A percentile compares a stretch with the other conserved stretches of the same genome.
Conservation (phyloP, 805 yeast species). For the Dipodascus geniculatus region DNA sequence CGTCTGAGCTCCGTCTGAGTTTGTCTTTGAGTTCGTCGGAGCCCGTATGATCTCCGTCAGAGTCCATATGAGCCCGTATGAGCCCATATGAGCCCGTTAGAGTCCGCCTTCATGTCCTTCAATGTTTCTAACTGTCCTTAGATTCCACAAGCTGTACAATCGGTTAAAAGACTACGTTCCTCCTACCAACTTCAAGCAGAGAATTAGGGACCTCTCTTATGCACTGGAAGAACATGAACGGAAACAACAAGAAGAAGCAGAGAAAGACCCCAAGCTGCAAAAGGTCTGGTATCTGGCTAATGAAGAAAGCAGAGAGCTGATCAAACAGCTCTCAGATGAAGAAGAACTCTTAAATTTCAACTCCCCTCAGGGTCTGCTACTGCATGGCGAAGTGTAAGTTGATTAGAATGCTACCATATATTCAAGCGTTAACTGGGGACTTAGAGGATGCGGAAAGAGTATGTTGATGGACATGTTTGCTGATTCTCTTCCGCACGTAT, state of each 20-base stretch:
- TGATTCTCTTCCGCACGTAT: slow-evolving; percentile 44
- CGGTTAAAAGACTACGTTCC: slow-evolving; percentile 51
- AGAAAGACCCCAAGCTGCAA: slow-evolving; percentile 2
- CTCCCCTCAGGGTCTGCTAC: slow-evolving; percentile 60
- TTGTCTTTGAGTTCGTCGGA: too few species aligned
- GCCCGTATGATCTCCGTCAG: too few species aligned
- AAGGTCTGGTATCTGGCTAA: slow-evolving; percentile 13
- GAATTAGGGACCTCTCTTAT: slow-evolving; percentile 27
- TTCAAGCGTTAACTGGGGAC: neutral
- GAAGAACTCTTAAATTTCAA: slow-evolving; percentile 42
- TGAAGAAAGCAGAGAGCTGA: slow-evolving; percentile 27
- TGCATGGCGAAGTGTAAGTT: slow-evolving; percentile 21
- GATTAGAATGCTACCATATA: neutral
- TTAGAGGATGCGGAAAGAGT: slow-evolving; percentile 56
- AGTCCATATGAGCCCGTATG: too few species aligned
- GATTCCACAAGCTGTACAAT: slow-evolving; percentile 44
- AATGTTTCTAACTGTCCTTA: too few species aligned
- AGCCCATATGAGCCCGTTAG: too few species aligned
- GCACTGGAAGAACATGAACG: slow-evolving; percentile 27
- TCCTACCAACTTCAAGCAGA: slow-evolving; percentile 34
- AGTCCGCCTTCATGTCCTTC: neutral
- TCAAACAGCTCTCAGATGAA: slow-evolving; percentile 44
- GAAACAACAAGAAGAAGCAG: slow-evolving; percentile 10
- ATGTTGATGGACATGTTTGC: slow-evolving; percentile 68
- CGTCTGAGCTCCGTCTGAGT: too few species aligned